Conservation (phyloP, 257 asterid genomes). For the Henckelia pumila region DNA sequence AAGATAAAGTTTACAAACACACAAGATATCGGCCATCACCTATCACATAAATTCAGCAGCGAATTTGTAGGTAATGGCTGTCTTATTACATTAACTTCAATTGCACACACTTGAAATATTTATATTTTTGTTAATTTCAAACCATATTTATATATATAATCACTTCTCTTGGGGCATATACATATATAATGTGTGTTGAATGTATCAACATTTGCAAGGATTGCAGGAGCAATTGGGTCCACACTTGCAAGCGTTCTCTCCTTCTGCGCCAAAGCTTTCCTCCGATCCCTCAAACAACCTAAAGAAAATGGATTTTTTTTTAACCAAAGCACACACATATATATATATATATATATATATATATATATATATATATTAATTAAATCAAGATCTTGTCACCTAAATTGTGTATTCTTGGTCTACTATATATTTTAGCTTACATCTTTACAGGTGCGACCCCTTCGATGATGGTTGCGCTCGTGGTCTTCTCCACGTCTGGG, state of each 20-base stretch:
- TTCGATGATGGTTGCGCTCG: conserved; percentile 19
- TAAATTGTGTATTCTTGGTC: no score
- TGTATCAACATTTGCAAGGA: conserved; percentile 37
- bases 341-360: no score
- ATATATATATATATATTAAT: no score
- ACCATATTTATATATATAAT: not conserved
- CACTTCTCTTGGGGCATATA: not conserved
- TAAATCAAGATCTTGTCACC: not conserved
- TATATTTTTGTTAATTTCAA: no score
- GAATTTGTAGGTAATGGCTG: not conserved
- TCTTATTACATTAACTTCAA: not conserved
- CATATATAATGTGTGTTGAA: not conserved
- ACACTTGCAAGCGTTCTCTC: conserved; percentile 40
- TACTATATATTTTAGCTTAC: conserved; percentile 10
- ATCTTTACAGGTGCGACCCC: conserved; percentile 30
- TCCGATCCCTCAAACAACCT: conserved; percentile 26
- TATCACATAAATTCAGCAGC: not conserved
- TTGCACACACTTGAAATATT: not conserved
- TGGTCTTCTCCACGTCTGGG: conserved; percentile 29
- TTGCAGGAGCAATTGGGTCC: conserved; percentile 38
- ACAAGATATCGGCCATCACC: not conserved
- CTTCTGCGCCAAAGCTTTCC: conserved; percentile 35
- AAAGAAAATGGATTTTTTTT: not conserved
- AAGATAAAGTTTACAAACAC: not conserved
- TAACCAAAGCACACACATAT: no score